phyloP scores from a whole-genome alignment of 805 yeast species.

The Ogataea ganodermae region DNA sequence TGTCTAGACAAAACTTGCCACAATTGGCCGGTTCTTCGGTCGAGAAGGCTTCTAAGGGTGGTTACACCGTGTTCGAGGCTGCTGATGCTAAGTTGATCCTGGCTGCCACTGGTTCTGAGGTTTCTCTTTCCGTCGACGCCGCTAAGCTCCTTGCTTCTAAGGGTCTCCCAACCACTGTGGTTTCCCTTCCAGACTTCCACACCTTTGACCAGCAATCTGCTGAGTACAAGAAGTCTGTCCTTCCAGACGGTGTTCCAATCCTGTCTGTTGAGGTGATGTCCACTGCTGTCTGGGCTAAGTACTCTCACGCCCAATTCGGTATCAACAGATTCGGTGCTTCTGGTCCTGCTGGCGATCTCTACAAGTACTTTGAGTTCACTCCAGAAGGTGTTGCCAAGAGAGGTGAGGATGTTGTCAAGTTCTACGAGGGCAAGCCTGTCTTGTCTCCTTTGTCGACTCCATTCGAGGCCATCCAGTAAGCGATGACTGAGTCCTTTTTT shows the following conservation, averaged over 20 bases:
- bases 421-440: slow-evolving; percentile 75
- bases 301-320: slow-evolving; percentile 96
- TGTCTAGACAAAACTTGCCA: slow-evolving; percentile 86
- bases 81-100: slow-evolving; percentile 69
- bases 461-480: slow-evolving; percentile 38
- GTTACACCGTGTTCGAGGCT: slow-evolving; percentile 70
- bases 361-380: slow-evolving; percentile 85
- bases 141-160: slow-evolving; percentile 65
- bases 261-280: slow-evolving; percentile 92
- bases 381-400: slow-evolving; percentile 90
- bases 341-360: slow-evolving; percentile 82
- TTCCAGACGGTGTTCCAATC: slow-evolving; percentile 94
- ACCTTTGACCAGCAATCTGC: slow-evolving; percentile 83
- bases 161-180: slow-evolving; percentile 78
- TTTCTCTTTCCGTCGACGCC: slow-evolving; percentile 77
- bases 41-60: slow-evolving; percentile 94
- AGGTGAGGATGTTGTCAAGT: slow-evolving; percentile 75
- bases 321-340: slow-evolving; percentile 96
- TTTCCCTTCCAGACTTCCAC: slow-evolving; percentile 89
- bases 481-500: neutral
- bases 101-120: slow-evolving; percentile 95
- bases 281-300: slow-evolving; percentile 89
- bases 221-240: slow-evolving; percentile 80
- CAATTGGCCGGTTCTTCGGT: slow-evolving; percentile 91
- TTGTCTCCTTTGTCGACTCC: slow-evolving; percentile 80